Base-by-base conservation (phyloP, 1,139 yeast genomes). In the Groenewaldozyma sp. region DNA sequence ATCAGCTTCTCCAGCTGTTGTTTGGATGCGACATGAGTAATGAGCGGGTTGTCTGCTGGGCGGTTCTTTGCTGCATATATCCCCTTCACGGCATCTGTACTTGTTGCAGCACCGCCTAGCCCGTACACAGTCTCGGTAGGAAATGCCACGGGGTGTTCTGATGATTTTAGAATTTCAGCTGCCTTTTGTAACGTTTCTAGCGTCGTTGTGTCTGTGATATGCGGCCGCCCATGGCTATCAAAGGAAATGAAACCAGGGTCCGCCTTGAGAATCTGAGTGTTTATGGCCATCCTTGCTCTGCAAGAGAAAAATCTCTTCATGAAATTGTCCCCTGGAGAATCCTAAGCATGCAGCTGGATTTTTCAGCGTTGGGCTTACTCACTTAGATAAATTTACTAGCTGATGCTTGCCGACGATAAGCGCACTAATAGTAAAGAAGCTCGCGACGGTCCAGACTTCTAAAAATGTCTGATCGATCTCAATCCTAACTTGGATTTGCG, bases 41-140 rank as follows among this genome's bases (percentile, higher is more conserved):
- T 91, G 46, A 91, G 65, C 2, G 98, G 98, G 52, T 91, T 91
- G 59, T 91, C 98, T 2, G 94, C 78, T 0, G 98, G 98, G 47
- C 98, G 68, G 55, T 86, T 86, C 55, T 91, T 91, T 27, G 96
- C 97, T 24, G 62, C 67, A 59, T 87, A 91, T 9, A 91, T 91
- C 37, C 79, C 74, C 42, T 62, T 59, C 1, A 88, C 95, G 0
- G 94, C 74, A 4, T 74, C 76, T 41, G 86, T 87, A 41, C 68
- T 70, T 42, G 84, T 65, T 0, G 94, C 84, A 3, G 91, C 80
- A 0, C 94, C 98, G 0, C 95, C 98, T 2, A 91, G 68, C 0
- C 98, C 98, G 57, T 91, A 91, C 0, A 91, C 98, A 0, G 98
- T 91, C 56, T 91, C 98, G 0, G 98, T 86, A 2, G 98, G 98